Evolutionary conservation across 2,329 filamentous ascomycete genomes (phyloP).

Genomic region (Penicillium sp.): DNA sequence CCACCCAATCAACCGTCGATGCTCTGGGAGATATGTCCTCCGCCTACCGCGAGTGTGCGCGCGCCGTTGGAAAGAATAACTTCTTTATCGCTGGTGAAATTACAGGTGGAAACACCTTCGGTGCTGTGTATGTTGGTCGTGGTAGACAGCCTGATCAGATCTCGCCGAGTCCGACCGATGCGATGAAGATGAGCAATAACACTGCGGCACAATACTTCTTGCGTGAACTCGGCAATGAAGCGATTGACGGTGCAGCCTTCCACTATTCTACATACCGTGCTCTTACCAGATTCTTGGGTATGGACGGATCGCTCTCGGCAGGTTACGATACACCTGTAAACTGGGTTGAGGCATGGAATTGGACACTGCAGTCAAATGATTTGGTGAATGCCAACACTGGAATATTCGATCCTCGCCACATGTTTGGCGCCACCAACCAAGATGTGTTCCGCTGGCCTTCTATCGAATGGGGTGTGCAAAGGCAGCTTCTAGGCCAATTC

Average conservation of each 20-base stretch:
- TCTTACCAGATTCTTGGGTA: conserved; percentile 60
- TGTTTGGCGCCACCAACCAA: conserved; percentile 65
- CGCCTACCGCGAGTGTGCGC: conserved; percentile 60
- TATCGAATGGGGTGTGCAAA: conserved; percentile 56
- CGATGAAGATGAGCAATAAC: conserved; percentile 51
- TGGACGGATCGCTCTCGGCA: conserved; percentile 57
- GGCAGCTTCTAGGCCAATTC: conserved; percentile 58
- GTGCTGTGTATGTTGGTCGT: conserved; percentile 61
- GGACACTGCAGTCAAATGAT: conserved; percentile 59
- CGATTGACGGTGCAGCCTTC: conserved; percentile 62
- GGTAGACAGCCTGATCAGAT: conserved; percentile 57
- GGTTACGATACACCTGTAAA: conserved; percentile 55
- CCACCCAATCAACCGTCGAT: conserved; percentile 63
- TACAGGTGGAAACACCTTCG: conserved; percentile 62
- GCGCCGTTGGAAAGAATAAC: conserved; percentile 58
- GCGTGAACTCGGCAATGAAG: conserved; percentile 53
- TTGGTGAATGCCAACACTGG: conserved; percentile 61
- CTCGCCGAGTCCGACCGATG: conserved; percentile 45
- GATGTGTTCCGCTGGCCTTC: conserved; percentile 67
- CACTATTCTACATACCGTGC: conserved; percentile 64
- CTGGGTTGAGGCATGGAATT: conserved; percentile 56
- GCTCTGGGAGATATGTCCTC: conserved; percentile 59
- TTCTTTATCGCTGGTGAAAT: conserved; percentile 67
- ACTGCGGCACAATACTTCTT: conserved; percentile 51
- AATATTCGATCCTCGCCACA: conserved; percentile 62